Evolutionary conservation across 2,329 filamentous ascomycete genomes (phyloP).

Genomic region (Pseudogymnoascus verrucosus): DNA sequence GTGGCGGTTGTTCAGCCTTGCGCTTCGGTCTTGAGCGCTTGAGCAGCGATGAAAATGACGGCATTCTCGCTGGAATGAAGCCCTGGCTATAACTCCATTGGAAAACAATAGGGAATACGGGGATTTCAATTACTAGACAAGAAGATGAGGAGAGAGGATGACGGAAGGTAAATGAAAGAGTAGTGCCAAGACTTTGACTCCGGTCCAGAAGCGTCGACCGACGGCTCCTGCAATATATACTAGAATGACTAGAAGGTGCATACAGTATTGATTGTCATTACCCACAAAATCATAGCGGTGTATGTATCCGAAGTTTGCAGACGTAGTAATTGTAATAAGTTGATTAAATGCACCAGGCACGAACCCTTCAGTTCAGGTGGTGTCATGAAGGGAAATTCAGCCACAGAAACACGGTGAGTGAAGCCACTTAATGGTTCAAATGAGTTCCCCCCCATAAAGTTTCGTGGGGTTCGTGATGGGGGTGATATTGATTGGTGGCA

Average conservation of each 20-base stretch:
- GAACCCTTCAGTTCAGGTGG: not conserved
- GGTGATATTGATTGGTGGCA: not conserved
- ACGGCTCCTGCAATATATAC: not conserved
- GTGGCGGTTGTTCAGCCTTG: slow-evolving; percentile 12
- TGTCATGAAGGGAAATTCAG: not conserved
- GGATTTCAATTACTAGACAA: not conserved
- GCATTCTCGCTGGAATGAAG: slow-evolving; percentile 17
- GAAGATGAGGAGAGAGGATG: not conserved
- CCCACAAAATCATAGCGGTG: not conserved
- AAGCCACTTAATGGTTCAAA: not conserved
- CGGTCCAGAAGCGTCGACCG: not conserved
- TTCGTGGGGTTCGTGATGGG: not conserved
- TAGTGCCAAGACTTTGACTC: slow-evolving; percentile 1
- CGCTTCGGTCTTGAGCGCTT: slow-evolving; percentile 18
- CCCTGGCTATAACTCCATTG: slow-evolving; percentile 5
- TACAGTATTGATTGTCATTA: not conserved
- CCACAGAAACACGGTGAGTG: not conserved
- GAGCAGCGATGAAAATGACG: slow-evolving; percentile 23
- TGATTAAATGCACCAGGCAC: not conserved
- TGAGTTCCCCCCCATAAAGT: not conserved
- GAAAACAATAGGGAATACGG: not conserved
- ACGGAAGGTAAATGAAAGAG: not conserved
- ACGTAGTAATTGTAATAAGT: not conserved
- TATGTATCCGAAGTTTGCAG: not conserved
- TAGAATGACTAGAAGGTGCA: not conserved